These are phyloP conservation scores for Cymbopogon citratus DNA, from an alignment of 176 grass and related monocot genomes.

Conservation along the genomic window DNA sequence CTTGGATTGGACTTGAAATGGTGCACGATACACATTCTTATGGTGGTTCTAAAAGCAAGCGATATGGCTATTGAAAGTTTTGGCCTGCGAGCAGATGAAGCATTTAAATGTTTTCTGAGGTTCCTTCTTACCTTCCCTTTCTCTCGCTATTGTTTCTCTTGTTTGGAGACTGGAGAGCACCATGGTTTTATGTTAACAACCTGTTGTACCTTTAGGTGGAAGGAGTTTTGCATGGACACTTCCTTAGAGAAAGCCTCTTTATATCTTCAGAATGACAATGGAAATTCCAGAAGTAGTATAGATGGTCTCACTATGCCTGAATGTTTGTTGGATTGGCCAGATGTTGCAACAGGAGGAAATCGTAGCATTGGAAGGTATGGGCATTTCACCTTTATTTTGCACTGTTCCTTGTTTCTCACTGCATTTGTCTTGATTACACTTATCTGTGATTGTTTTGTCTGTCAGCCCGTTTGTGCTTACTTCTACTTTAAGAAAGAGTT, in stretches of 20 bases:
- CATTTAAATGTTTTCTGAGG: conserved; percentile 72
- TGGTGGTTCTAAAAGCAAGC: conserved; percentile 65
- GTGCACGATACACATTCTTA: conserved; percentile 65
- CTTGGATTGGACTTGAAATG: conserved; percentile 65
- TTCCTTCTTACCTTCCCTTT: conserved; percentile 33
- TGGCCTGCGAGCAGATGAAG: conserved; percentile 58
- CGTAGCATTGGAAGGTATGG: conserved; percentile 44
- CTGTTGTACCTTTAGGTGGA: conserved; percentile 57
- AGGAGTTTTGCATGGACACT: conserved; percentile 75
- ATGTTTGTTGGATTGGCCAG: conserved; percentile 35
- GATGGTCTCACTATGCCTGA: conserved; percentile 41
- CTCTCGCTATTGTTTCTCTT: conserved; percentile 20
- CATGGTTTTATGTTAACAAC: neutral
- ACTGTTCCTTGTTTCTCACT: conserved; percentile 6
- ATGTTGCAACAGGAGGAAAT: conserved; percentile 13
- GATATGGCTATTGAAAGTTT: conserved; percentile 66
- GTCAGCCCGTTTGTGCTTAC: conserved; percentile 70
- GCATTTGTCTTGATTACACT: conserved; percentile 15
- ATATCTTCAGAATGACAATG: conserved; percentile 50
- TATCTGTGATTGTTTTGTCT: conserved; percentile 3
- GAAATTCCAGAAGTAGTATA: conserved; percentile 17
- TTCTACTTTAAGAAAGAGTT: conserved; percentile 57
- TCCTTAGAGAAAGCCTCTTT: conserved; percentile 84
- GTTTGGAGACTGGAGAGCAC: neutral
- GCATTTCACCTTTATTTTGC: neutral